Evolutionary conservation across 1,139 yeast species (phyloP).

Genomic region (Pneumocystis sp.): DNA sequence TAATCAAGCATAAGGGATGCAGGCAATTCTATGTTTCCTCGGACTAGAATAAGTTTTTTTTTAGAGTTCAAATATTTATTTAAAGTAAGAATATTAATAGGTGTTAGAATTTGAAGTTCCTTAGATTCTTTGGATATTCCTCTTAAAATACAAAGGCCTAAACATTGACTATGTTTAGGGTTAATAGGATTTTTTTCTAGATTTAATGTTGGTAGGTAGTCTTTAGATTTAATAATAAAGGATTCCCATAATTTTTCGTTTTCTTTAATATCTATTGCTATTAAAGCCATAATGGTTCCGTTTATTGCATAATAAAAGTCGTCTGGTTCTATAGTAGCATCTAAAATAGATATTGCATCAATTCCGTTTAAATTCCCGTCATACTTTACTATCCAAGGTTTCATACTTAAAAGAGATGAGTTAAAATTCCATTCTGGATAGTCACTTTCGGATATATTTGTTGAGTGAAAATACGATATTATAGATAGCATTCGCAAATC

Average conservation of each 20-base stretch:
- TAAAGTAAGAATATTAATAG: constrained; percentile 1
- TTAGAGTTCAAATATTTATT: not conserved
- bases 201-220: constrained; percentile 2
- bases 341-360: constrained; percentile 10
- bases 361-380: constrained; percentile 2
- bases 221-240: not conserved
- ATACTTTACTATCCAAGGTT: constrained; percentile 11
- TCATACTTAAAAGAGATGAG: constrained; percentile 5
- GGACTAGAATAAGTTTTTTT: constrained; percentile 3
- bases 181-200: constrained; percentile 3
- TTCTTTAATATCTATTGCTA: constrained; percentile 2
- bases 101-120: constrained; percentile 8
- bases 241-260: constrained; percentile 1
- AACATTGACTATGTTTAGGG: constrained; percentile 3
- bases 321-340: constrained; percentile 3
- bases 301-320: constrained; percentile 14
- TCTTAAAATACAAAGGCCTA: constrained; percentile 9
- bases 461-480: constrained; percentile 23
- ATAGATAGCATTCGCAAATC: constrained; percentile 24
- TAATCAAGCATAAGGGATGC: constrained; percentile 3
- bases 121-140: constrained; percentile 5
- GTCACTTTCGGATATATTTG: constrained; percentile 4
- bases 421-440: constrained; percentile 8
- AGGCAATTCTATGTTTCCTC: constrained; percentile 10
- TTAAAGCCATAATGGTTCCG: constrained; percentile 14